Percentiles rank a stretch among this genome's conserved stretches.
These are phyloP conservation scores for Graphilbum sp. DNA, from an alignment of 2,329 filamentous ascomycete genomes.

Conservation along the genomic window DNA sequence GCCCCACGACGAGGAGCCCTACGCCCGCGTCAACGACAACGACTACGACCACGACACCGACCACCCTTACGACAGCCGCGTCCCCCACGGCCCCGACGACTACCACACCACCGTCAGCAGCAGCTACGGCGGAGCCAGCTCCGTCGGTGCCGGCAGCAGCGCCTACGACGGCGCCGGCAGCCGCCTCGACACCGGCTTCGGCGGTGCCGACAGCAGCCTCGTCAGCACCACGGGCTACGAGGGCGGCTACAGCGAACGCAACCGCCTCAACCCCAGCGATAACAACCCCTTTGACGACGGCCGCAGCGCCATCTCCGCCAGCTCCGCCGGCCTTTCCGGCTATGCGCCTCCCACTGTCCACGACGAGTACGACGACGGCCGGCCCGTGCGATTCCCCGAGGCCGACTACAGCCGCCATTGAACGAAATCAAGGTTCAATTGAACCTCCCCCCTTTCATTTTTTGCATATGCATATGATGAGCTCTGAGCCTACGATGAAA, in stretches of 20 bases:
- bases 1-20: constrained; percentile 49
- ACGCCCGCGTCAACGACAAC: constrained; percentile 39
- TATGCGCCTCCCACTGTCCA: constrained; percentile 24
- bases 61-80: constrained; percentile 19
- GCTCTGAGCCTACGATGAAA: too few relatives aligned
- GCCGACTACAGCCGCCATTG: constrained; percentile 38
- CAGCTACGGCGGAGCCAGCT: constrained; percentile 3
- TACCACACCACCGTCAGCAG: constrained; percentile 6
- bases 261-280: background rate
- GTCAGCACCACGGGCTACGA: background rate
- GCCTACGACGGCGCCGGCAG: constrained; percentile 10
- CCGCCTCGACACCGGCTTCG: constrained; percentile 24
- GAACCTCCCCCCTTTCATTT: too few relatives aligned
- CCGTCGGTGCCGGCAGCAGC: constrained; percentile 1
- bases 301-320: constrained; percentile 7
- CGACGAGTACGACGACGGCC: constrained; percentile 27
- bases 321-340: constrained; percentile 9
- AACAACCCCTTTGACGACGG: constrained; percentile 32
- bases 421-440: too few relatives aligned
- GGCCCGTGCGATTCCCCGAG: constrained; percentile 36
- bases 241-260: constrained; percentile 11
- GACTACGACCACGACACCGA: constrained; percentile 31
- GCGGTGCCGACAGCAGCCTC: constrained; percentile 1
- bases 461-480: too few relatives aligned
- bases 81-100: constrained; percentile 6